phyloP scores from a whole-genome alignment of 352 stramenopile species.

The Phytopythium litorale region DNA sequence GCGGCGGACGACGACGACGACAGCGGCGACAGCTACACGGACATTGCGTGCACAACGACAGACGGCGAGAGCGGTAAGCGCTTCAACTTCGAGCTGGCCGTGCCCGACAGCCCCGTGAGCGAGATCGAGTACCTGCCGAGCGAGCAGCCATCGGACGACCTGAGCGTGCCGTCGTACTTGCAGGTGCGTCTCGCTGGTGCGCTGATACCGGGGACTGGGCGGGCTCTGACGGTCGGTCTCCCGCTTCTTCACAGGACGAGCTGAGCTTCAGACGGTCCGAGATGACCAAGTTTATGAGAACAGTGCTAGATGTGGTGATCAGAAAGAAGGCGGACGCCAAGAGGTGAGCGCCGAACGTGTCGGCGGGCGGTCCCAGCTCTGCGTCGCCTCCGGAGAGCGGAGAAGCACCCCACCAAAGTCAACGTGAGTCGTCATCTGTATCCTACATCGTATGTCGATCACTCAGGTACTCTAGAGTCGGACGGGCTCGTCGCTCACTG shows the following conservation, averaged over 20 bases:
- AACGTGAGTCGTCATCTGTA: constrained; percentile 2
- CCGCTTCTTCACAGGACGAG: constrained; percentile 41
- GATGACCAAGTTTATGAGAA: constrained; percentile 84
- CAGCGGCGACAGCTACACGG: constrained; percentile 38
- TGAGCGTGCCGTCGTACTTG: constrained; percentile 72
- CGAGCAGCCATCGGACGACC: constrained; percentile 41
- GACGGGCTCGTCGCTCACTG: background rate
- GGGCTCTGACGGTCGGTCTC: constrained; percentile 1
- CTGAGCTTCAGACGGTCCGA: constrained; percentile 76
- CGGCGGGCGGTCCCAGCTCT: background rate
- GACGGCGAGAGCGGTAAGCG: constrained; percentile 63
- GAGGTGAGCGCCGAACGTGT: background rate
- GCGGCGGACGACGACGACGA: constrained; percentile 47
- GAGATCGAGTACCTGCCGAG: constrained; percentile 81
- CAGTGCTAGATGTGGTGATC: constrained; percentile 77
- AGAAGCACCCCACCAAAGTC: background rate
- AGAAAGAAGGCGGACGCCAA: constrained; percentile 34
- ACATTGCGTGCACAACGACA: constrained; percentile 61
- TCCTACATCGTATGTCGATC: background rate
- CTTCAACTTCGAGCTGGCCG: constrained; percentile 76
- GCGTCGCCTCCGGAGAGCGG: background rate
- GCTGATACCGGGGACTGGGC: background rate
- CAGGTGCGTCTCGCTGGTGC: constrained; percentile 28
- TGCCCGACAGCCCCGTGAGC: constrained; percentile 52
- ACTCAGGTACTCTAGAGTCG: constrained; percentile 1